Base-by-base conservation (phyloP, 2,329 filamentous ascomycete species). In the Paraconiothyrium sp. region DNA sequence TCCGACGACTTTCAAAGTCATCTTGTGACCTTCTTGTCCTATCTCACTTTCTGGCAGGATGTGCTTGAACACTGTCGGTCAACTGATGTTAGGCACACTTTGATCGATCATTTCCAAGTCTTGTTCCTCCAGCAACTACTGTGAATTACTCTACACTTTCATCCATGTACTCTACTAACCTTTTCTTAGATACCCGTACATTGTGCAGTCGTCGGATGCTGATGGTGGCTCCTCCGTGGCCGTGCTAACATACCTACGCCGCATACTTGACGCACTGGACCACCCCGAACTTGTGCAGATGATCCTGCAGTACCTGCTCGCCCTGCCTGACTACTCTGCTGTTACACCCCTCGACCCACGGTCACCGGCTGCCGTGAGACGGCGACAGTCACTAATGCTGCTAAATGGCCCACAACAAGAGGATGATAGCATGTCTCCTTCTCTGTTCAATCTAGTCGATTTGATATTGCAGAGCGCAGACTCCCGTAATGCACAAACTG, bases 11-110 rank as follows among this genome's bases (percentile, higher is more conserved):
- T 96, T 65, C 91, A 92, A 71, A 86, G 89, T n/a, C 92, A 97
- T 71, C 87, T 98, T 73, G 90, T 94, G 58, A 97, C 94, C 0
- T 99, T 99, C 73, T 84, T 99, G 46, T 97, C 95, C 0, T 96
- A 98, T 75, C 85, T 99, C 52, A 84, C 96, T 6, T 99, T 99
- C 75, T 99, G 95, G 95, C 95, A 99, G 80, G 95, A 99, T 77
- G 94, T 97, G 37, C 83, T 99, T 63, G 95, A 98, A 76, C 94
- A 98, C 79, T 99, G 95, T 81, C 89, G 90, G 71, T 98, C 94
- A 3, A 84, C 89, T 1, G 94, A 98, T 75, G 93, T 99, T 69
- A 95, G 94, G 76, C 92, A 92, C 67, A 97, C 94, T 0, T 83
- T 99, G 54, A 85, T 99, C 35, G 95, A 99, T 76, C 95, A 99